Percentiles rank a stretch among this genome's conserved stretches.
Conservation (phyloP, 805 yeast genomes). For the Wickerhamiella alocasiicola region DNA sequence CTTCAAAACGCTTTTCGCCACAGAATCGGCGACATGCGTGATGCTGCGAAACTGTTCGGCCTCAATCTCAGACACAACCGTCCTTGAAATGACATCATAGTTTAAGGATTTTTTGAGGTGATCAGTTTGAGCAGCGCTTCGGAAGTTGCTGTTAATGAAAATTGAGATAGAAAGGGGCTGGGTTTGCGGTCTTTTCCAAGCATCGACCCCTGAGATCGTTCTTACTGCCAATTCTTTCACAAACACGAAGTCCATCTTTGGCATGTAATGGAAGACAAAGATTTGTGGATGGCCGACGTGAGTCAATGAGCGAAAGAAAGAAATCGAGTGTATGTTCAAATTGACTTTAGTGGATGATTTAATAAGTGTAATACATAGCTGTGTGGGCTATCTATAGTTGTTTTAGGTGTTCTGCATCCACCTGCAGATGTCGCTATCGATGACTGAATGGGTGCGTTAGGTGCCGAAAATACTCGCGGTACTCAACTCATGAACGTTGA, state of each 20-base stretch:
- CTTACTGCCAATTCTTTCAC: constrained; percentile 47
- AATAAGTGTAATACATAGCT: no score
- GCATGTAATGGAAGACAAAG: constrained; percentile 2
- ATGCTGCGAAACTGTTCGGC: constrained; percentile 29
- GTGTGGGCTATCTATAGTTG: no score
- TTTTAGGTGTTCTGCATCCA: no score
- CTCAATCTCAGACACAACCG: constrained; percentile 43
- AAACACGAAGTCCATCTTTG: constrained; percentile 31
- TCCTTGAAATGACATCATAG: constrained; percentile 71
- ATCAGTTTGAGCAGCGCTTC: constrained; percentile 65
- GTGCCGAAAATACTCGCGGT: no score
- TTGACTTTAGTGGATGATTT: no score
- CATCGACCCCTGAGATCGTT: constrained; percentile 60
- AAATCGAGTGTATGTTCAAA: no score
- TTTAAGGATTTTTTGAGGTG: constrained; percentile 73
- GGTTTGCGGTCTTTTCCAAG: constrained; percentile 53
- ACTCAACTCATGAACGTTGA: no score
- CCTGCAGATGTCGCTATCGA: no score
- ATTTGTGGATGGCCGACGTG: background rate
- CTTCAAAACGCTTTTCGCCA: constrained; percentile 33
- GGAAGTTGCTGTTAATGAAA: constrained; percentile 51
- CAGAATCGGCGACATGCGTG: constrained; percentile 34
- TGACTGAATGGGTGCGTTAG: no score
- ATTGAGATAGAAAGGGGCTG: constrained; percentile 57
- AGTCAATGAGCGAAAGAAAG: no score